A percentile compares a stretch with the other conserved stretches of the same genome.
Evolutionary conservation across 192 early-diverging fungal genomes (phyloP).

Genomic region (Chytriomyces confervae): DNA sequence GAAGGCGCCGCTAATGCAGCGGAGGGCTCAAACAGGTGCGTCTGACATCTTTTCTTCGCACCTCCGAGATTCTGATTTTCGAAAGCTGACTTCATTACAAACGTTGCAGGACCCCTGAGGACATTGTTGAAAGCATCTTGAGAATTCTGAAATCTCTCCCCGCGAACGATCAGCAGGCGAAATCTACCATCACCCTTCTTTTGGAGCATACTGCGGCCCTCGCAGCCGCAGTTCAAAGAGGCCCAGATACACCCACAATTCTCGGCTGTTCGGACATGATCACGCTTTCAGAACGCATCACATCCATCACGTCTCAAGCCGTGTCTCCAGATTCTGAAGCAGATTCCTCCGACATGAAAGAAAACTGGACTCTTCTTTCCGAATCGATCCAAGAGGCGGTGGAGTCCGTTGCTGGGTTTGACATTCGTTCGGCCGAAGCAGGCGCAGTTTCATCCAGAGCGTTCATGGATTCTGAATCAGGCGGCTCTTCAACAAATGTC

Average conservation of each 20-base stretch:
- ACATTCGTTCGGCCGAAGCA: not conserved
- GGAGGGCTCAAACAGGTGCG: not conserved
- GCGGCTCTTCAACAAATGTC: constrained; percentile 26
- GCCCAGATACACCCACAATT: not conserved
- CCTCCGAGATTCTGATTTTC: not conserved
- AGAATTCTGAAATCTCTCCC: constrained; percentile 31
- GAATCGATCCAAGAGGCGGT: constrained; percentile 24
- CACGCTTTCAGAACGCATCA: constrained; percentile 18
- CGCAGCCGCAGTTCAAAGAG: not conserved
- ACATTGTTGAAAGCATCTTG: constrained; percentile 30
- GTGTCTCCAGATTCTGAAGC: not conserved
- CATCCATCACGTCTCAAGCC: not conserved
- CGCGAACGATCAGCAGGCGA: constrained; percentile 24
- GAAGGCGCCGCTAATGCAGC: constrained; percentile 28
- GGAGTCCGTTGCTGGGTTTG: constrained; percentile 8
- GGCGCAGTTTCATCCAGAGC: not conserved
- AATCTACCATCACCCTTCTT: constrained; percentile 20
- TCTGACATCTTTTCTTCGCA: constrained; percentile 5
- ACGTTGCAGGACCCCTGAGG: constrained; percentile 29
- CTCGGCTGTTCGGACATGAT: not conserved
- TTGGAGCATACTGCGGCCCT: constrained; percentile 11
- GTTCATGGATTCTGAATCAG: too few species aligned
- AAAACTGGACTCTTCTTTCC: constrained; percentile 24
- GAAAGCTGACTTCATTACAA: not conserved
- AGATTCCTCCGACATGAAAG: constrained; percentile 1